phyloP scores from a whole-genome alignment of 1,284 basidiomycete species.

The Trametes versicolor region DNA sequence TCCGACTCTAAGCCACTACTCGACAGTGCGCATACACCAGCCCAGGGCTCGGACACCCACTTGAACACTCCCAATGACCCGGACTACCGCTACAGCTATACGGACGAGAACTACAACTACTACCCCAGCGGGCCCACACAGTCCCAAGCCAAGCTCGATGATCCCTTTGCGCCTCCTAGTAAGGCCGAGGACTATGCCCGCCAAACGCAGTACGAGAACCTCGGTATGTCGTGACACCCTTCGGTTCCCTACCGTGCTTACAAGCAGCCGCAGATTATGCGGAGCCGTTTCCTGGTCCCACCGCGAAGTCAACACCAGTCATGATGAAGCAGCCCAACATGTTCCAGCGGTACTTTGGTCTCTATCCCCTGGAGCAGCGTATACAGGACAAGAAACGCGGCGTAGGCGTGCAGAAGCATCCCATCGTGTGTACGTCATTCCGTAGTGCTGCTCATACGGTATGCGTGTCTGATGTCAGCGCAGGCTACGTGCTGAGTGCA shows the following conservation, averaged over 20 bases:
- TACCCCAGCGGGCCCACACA: constrained; percentile 31
- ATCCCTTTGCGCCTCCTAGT: constrained; percentile 28
- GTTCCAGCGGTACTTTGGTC: constrained; percentile 37
- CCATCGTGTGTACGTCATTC: constrained; percentile 63
- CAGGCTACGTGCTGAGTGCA: constrained; percentile 71
- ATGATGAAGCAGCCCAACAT: constrained; percentile 33
- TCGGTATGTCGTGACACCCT: constrained; percentile 26
- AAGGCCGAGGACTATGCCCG: constrained; percentile 31
- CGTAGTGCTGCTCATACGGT: not conserved
- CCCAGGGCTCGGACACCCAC: constrained; percentile 18
- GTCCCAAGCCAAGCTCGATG: constrained; percentile 30
- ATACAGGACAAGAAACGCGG: constrained; percentile 89
- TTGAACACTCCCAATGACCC: constrained; percentile 29
- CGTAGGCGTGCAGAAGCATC: constrained; percentile 83
- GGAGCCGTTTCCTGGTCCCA: constrained; percentile 29
- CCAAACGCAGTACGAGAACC: constrained; percentile 32
- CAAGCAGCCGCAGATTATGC: constrained; percentile 32
- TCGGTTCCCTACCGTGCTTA: not conserved
- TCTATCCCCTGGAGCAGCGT: constrained; percentile 80
- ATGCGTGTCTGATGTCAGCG: constrained; percentile 10
- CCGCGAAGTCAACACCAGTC: constrained; percentile 21
- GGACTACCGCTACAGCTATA: constrained; percentile 33
- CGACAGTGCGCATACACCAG: constrained; percentile 13
- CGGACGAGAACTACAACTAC: constrained; percentile 35
- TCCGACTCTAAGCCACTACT: constrained; percentile 33